A percentile compares a stretch with the other conserved stretches of the same genome.
Evolutionary conservation across 2,329 filamentous ascomycete species (phyloP).

Genomic region (Penicillium polonicum): DNA sequence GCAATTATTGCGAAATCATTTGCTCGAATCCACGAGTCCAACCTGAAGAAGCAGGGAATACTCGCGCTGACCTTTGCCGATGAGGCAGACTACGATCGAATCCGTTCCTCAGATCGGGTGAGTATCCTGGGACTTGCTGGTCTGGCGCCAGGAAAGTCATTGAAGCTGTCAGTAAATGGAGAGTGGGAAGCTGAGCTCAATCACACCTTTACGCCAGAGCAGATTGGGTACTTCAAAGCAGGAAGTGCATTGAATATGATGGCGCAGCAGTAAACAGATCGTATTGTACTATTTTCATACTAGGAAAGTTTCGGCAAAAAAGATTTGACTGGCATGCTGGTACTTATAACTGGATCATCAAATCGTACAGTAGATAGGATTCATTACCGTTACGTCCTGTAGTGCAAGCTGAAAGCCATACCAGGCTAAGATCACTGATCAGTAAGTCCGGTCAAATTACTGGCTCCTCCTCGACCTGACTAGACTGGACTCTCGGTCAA

Average conservation of each 20-base stretch:
- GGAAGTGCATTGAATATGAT: conserved; percentile 10
- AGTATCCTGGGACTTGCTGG: neutral
- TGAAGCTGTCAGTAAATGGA: conserved; percentile 1
- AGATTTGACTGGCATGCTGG: too few relatives aligned
- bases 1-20: conserved; percentile 83
- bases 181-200: conserved; percentile 1
- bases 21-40: conserved; percentile 99
- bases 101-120: neutral
- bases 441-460: too few relatives aligned
- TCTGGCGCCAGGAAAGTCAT: neutral
- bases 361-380: too few relatives aligned
- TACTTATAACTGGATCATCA: too few relatives aligned
- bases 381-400: too few relatives aligned
- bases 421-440: too few relatives aligned
- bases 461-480: too few relatives aligned
- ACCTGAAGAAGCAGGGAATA: conserved; percentile 99
- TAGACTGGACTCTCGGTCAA: too few relatives aligned
- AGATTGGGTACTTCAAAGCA: conserved; percentile 5
- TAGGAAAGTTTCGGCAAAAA: too few relatives aligned
- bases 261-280: neutral
- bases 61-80: conserved; percentile 91
- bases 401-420: too few relatives aligned
- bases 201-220: conserved; percentile 1
- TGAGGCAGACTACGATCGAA: conserved; percentile 10
- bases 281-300: too few relatives aligned